Conservation (phyloP, 345 rosid genomes). For the Anacardium occidentale region DNA sequence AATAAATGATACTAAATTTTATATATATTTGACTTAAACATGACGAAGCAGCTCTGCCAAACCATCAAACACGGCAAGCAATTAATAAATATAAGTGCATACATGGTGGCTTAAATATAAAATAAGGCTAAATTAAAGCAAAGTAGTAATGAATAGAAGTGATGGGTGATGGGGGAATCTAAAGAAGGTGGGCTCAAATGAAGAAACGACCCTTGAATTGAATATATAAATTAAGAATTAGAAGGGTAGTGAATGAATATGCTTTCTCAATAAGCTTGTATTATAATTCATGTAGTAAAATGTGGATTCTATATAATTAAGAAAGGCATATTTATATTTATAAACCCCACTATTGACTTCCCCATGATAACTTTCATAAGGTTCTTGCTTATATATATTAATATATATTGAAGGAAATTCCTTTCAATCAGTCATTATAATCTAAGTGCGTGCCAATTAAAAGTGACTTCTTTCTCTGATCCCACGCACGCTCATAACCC, state of each 20-base stretch:
- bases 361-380: constrained; percentile 25
- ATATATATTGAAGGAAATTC: constrained; percentile 24
- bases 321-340: neutral
- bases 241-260: neutral
- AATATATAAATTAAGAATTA: constrained; percentile 14
- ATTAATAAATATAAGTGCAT: constrained; percentile 1
- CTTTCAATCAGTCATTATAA: constrained; percentile 12
- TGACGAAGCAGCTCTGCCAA: constrained; percentile 2
- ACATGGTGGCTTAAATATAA: neutral
- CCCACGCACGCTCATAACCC: constrained; percentile 32
- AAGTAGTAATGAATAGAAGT: constrained; percentile 16
- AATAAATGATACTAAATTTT: neutral
- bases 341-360: constrained; percentile 27
- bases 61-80: neutral
- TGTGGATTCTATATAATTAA: neutral
- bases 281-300: constrained; percentile 14
- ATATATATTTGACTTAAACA: constrained; percentile 10
- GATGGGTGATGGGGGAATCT: constrained; percentile 21
- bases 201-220: constrained; percentile 34
- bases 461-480: constrained; percentile 22
- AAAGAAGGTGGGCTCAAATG: constrained; percentile 28
- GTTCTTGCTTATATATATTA: neutral
- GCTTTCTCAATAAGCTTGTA: neutral
- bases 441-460: constrained; percentile 17
- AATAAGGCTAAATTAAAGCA: neutral